A percentile compares a stretch with the other conserved stretches of the same genome.
Conservation (phyloP, 2,329 filamentous ascomycete species). For the Tolypocladium tropicale region DNA sequence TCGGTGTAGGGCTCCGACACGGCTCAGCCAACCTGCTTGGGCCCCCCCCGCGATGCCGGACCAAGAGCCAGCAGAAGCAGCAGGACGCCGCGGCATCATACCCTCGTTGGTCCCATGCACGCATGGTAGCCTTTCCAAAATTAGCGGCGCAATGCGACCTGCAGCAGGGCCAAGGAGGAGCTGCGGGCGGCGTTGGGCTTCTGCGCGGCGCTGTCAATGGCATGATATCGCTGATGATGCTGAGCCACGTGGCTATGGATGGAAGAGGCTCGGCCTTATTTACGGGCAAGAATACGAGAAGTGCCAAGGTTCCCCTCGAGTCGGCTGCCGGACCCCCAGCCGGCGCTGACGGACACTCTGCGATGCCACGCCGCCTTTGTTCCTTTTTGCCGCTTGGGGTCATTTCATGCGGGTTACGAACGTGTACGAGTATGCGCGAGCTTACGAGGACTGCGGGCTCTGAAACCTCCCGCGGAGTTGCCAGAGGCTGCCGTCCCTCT, state of each 20-base stretch:
- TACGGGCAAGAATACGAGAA: not conserved
- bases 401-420: no score
- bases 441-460: not conserved
- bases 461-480: not conserved
- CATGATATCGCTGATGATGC: not conserved
- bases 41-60: not conserved
- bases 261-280: not conserved
- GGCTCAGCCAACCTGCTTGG: no score
- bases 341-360: not conserved
- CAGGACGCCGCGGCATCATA: not conserved
- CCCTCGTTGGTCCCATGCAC: not conserved
- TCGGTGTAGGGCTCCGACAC: no score
- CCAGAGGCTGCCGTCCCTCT: not conserved
- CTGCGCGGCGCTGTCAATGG: not conserved
- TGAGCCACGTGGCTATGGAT: not conserved
- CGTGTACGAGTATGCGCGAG: no score
- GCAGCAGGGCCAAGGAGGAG: not conserved
- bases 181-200: not conserved
- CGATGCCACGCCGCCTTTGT: not conserved
- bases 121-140: not conserved
- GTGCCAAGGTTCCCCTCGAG: not conserved
- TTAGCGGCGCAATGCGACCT: not conserved
- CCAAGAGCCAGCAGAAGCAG: not conserved
- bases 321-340: not conserved
- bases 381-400: no score